Percentiles rank a stretch among this genome's conserved stretches.
phyloP scores from a whole-genome alignment of 139 green algal species.

The Picochlorum sp. region DNA sequence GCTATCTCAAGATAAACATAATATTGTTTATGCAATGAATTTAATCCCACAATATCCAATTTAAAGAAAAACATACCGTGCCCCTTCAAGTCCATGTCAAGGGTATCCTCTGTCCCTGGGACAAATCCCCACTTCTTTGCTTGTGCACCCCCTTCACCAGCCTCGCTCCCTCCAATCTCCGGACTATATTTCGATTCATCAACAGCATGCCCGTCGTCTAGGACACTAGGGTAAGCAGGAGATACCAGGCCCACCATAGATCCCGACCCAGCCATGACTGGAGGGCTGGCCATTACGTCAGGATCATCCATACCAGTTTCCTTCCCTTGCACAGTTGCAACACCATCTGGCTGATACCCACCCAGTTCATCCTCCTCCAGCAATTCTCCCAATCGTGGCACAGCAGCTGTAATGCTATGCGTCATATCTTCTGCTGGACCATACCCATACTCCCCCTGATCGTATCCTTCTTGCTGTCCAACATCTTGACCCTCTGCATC shows the following conservation, averaged over 20 bases:
- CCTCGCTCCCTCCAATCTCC: conserved; percentile 17
- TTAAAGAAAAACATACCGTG: conserved; percentile 17
- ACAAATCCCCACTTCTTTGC: conserved; percentile 69
- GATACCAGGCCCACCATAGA: neutral
- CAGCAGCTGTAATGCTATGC: conserved; percentile 15
- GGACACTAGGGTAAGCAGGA: neutral
- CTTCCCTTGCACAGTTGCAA: conserved; percentile 2
- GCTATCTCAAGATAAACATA: neutral
- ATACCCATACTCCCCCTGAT: no score
- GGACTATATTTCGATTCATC: neutral
- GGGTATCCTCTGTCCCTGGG: conserved; percentile 49
- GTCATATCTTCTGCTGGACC: neutral
- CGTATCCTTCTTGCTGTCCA: no score
- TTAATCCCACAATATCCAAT: neutral
- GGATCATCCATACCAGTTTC: neutral
- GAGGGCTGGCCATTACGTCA: conserved; percentile 23
- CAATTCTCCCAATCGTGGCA: conserved; percentile 10
- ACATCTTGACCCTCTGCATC: neutral
- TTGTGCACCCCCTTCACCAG: conserved; percentile 7
- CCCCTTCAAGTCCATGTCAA: conserved; percentile 42
- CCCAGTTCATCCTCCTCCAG: conserved; percentile 10
- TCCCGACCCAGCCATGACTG: neutral
- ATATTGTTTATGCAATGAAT: neutral
- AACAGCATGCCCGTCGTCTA: neutral
- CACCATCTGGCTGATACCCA: conserved; percentile 15